Base-by-base conservation (phyloP, 257 asterid genomes). In the Dorcoceras hygrometricum region DNA sequence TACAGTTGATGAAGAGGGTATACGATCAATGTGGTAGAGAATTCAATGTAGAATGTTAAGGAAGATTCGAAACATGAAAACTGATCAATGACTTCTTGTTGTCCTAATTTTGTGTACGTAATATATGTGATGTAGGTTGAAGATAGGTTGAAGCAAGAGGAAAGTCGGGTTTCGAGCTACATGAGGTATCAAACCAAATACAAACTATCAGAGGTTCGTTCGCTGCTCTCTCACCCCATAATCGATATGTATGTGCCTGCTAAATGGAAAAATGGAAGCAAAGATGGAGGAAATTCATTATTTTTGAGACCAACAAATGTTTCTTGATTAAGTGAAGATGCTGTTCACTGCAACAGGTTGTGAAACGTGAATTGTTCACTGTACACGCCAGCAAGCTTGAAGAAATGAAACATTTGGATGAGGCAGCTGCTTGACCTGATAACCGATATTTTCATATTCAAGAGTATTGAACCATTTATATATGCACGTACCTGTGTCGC, bases 191-290 rank as follows among this genome's bases (percentile, higher is more conserved):
- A 4, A 32, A 81, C 79, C 69, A 70, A 57, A 23, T 1, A 59
- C 48, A 76, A 71, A 74, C 46, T 82, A 74, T 12, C 64, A 6
- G 81, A 79, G 82, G 86, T 82, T 56, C 18, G 69, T 66, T 31
- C 59, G 22, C 28, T 43, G 51, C 16, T 43, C 19, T 43, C 16
- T 43, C 51, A 36, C n/a, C 48, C 3, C 5, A 39, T 39, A 12
- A 11, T 34, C 43, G 10, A 46, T 1, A 46, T 18, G 8, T 43
- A 12, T 4, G 51, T 43, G 19, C 1, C 1, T 43, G 20, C 19
- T 2, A 43, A 43, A 12, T 43, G 14, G 1, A 14, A 2, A 14
- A 12, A 14, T 2, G 5, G 51, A 43, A 43, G 19, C 2, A 11
- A 39, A 39, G 10, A 34, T 2, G 46, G 14, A 31, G 7, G 2